A percentile compares a stretch with the other conserved stretches of the same genome.
These are phyloP conservation scores for Dysphania ambrosioides DNA, from an alignment of 148 eudicot species.

Conservation along the genomic window DNA sequence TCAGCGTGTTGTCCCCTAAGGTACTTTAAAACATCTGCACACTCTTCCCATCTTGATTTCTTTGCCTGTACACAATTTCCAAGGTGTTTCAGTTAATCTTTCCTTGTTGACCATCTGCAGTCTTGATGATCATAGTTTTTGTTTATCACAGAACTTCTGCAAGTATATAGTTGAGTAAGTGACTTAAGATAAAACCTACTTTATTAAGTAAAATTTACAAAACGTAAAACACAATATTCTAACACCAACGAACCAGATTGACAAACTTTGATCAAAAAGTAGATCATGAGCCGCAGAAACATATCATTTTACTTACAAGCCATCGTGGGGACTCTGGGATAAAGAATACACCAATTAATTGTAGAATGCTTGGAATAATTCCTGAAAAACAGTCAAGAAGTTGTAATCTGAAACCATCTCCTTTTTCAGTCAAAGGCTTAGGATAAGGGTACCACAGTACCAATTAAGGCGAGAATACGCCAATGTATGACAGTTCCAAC, in stretches of 20 bases:
- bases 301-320: constrained; percentile 47
- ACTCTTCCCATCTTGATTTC: constrained; percentile 45
- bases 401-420: constrained; percentile 1
- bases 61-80: constrained; percentile 49
- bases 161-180: neutral
- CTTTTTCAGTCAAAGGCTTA: neutral
- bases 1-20: constrained; percentile 50
- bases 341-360: constrained; percentile 55
- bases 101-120: neutral
- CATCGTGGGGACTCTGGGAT: constrained; percentile 83
- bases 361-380: constrained; percentile 50
- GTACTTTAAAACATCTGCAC: constrained; percentile 46
- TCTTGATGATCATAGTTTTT: neutral
- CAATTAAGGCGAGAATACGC: constrained; percentile 57
- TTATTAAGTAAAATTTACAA: neutral
- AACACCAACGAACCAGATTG: neutral
- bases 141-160: neutral
- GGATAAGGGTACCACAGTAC: constrained; percentile 35
- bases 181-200: neutral
- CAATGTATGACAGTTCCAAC: constrained; percentile 52
- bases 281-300: neutral
- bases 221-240: neutral
- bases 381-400: constrained; percentile 39
- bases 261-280: neutral
- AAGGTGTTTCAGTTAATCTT: neutral